These are phyloP conservation scores for Prunus davidiana DNA, from an alignment of 306 rosid genomes.

Conservation along the genomic window DNA sequence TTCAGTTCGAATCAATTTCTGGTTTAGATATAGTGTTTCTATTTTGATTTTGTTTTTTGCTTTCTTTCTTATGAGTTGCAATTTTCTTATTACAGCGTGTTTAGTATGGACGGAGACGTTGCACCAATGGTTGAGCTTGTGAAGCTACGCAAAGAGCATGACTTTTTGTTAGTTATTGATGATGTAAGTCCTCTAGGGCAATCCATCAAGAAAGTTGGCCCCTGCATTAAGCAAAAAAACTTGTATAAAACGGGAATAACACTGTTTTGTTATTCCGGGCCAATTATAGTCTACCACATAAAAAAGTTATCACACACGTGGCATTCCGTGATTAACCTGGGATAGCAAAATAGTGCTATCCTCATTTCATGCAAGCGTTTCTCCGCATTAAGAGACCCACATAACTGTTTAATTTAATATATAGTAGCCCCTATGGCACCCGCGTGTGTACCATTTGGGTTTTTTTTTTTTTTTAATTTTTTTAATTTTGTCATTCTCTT, in stretches of 20 bases:
- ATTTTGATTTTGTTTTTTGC: not conserved
- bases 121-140: slow-evolving; percentile 83
- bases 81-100: slow-evolving; percentile 50
- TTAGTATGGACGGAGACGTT: slow-evolving; percentile 98
- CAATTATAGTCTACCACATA: too few species aligned
- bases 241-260: not conserved
- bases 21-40: not conserved
- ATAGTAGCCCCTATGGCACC: too few species aligned
- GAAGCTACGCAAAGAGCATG: slow-evolving; percentile 67
- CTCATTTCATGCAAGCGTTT: too few species aligned
- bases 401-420: too few species aligned
- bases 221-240: too few species aligned
- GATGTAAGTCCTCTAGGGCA: slow-evolving; percentile 49
- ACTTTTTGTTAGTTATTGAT: slow-evolving; percentile 77
- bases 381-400: too few species aligned
- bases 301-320: fast-evolving
- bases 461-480: too few species aligned
- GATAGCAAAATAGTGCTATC: too few species aligned
- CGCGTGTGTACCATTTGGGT: too few species aligned
- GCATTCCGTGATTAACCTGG: fast-evolving
- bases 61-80: not conserved
- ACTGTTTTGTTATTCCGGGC: fast-evolving
- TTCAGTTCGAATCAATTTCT: not conserved
- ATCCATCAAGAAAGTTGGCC: too few species aligned
- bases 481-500: too few species aligned